These are phyloP conservation scores for Heliamphora exappendiculata DNA, from an alignment of 148 eudicot genomes.

Conservation along the genomic window DNA sequence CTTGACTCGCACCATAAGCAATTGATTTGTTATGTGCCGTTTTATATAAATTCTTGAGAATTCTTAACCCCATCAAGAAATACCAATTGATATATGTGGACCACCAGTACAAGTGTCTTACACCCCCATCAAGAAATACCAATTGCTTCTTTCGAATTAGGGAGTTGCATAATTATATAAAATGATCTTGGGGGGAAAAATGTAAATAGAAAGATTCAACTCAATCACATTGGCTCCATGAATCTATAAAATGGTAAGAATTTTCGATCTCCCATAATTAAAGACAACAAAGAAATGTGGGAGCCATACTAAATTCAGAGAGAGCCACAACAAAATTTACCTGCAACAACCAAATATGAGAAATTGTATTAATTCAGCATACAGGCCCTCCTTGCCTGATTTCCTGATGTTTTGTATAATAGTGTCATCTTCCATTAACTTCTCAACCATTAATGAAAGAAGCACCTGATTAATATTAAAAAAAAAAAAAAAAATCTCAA, in stretches of 20 bases:
- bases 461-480: conserved; percentile 36
- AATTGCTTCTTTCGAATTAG: background rate
- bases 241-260: background rate
- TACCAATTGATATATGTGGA: too few species aligned
- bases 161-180: background rate
- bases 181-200: background rate
- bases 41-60: too few species aligned
- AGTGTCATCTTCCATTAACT: conserved; percentile 48
- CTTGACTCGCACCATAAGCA: too few species aligned
- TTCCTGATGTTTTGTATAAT: conserved; percentile 42
- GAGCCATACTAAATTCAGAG: background rate
- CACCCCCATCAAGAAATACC: too few species aligned
- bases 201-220: background rate
- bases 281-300: background rate
- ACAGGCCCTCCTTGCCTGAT: conserved; percentile 75
- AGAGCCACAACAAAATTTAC: conserved; percentile 31
- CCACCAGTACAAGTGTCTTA: too few species aligned
- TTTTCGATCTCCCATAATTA: background rate
- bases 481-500: conserved; percentile 11
- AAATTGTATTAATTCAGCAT: conserved; percentile 65
- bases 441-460: conserved; percentile 51
- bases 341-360: conserved; percentile 62
- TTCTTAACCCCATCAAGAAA: too few species aligned
- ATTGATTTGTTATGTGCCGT: too few species aligned
- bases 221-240: background rate